Percentiles rank a stretch among this genome's conserved stretches.
Evolutionary conservation across 768 basidiomycete genomes (phyloP).

Genomic region (Chalciporus sphaerocephalus): DNA sequence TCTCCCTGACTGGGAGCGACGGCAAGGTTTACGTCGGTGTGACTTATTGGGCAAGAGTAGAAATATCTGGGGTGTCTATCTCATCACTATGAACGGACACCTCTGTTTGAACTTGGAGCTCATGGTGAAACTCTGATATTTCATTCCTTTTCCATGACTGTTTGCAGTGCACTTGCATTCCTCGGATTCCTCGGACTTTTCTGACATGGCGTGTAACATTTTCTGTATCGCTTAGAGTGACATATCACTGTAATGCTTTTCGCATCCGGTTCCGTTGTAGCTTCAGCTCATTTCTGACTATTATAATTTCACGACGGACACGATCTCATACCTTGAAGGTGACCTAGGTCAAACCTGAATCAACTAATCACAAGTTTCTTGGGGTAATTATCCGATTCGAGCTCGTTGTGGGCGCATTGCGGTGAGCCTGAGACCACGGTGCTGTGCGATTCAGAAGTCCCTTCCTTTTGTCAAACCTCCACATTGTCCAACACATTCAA

Average conservation of each 20-base stretch:
- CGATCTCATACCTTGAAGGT: too few species aligned
- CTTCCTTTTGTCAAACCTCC: too few species aligned
- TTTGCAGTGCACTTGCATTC: not conserved
- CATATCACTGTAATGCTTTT: too few species aligned
- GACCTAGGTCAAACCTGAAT: too few species aligned
- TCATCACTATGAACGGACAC: constrained; percentile 28
- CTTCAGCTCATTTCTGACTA: not conserved
- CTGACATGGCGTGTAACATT: not conserved
- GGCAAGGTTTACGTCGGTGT: constrained; percentile 42
- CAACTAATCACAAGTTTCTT: too few species aligned
- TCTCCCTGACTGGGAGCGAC: constrained; percentile 37
- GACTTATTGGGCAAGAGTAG: constrained; percentile 48
- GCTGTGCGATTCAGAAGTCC: too few species aligned
- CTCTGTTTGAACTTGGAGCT: constrained; percentile 49
- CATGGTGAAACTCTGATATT: constrained; percentile 12
- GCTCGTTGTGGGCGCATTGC: too few species aligned
- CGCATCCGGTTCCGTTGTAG: not conserved
- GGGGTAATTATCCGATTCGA: too few species aligned
- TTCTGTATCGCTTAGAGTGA: not conserved
- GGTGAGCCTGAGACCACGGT: too few species aligned
- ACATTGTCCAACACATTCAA: too few species aligned
- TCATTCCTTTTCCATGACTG: not conserved
- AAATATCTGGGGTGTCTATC: constrained; percentile 41
- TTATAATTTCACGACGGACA: too few species aligned
- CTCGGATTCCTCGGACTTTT: not conserved